phyloP scores from a whole-genome alignment of 1,139 yeast genomes.

The Suhomyces bolitotheri region DNA sequence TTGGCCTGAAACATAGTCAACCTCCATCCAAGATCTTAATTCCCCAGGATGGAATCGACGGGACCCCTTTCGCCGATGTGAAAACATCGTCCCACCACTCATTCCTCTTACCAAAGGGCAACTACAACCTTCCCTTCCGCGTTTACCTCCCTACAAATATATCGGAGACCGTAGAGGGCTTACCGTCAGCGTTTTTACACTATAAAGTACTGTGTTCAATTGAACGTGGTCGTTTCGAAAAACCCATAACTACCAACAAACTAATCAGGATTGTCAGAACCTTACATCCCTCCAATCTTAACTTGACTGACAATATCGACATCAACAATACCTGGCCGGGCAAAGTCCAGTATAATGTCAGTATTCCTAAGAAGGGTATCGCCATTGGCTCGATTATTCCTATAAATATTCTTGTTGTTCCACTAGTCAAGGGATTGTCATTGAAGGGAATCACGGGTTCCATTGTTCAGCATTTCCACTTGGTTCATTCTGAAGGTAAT shows the following conservation, averaged over 20 bases:
- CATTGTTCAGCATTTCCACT: slow-evolving; percentile 53
- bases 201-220: slow-evolving; percentile 56
- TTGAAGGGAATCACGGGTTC: slow-evolving; percentile 51
- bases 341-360: slow-evolving; percentile 63
- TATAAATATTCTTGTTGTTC: slow-evolving; percentile 54
- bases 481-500: slow-evolving; percentile 37
- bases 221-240: slow-evolving; percentile 55
- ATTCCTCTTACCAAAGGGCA: slow-evolving; percentile 61
- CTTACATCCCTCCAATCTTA: slow-evolving; percentile 50
- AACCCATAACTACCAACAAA: slow-evolving; percentile 36
- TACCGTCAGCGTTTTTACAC: slow-evolving; percentile 53
- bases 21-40: slow-evolving; percentile 16
- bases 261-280: slow-evolving; percentile 48
- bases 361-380: slow-evolving; percentile 55
- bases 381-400: slow-evolving; percentile 61
- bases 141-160: slow-evolving; percentile 57
- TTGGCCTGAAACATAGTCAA: slow-evolving; percentile 8
- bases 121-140: slow-evolving; percentile 64
- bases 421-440: slow-evolving; percentile 57
- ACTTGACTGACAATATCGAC: slow-evolving; percentile 55
- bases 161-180: slow-evolving; percentile 69
- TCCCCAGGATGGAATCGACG: slow-evolving; percentile 45
- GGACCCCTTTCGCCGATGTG: slow-evolving; percentile 41
- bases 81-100: slow-evolving; percentile 28
- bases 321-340: slow-evolving; percentile 66